Conservation (phyloP, 257 asterid species). For the Mentha longifolia region DNA sequence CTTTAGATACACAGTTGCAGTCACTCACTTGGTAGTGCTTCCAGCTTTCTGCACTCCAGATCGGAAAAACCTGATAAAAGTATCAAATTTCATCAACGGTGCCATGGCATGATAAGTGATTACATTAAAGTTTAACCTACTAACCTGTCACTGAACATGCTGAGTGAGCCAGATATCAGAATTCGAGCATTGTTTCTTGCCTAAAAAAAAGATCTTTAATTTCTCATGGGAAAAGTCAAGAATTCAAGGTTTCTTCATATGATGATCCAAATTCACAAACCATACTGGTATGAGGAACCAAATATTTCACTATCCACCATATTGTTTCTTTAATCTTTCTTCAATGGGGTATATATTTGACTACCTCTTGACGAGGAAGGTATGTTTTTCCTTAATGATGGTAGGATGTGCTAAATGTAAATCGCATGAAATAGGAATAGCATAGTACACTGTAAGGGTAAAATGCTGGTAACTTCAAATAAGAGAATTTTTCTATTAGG, state of each 20-base stretch:
- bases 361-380: neutral
- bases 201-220: slow-evolving; percentile 36
- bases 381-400: neutral
- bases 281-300: neutral
- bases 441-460: neutral
- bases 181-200: slow-evolving; percentile 77
- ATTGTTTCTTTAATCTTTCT: neutral
- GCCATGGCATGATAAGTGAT: slow-evolving; percentile 1
- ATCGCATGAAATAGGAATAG: slow-evolving; percentile 18
- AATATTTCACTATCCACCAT: slow-evolving; percentile 3
- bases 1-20: slow-evolving; percentile 30
- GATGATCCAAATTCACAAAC: slow-evolving; percentile 15
- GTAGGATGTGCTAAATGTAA: slow-evolving; percentile 22
- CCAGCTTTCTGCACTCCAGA: slow-evolving; percentile 70
- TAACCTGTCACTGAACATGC: slow-evolving; percentile 69
- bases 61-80: slow-evolving; percentile 47
- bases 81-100: slow-evolving; percentile 29
- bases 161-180: slow-evolving; percentile 65
- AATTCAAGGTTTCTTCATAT: neutral
- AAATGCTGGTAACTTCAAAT: slow-evolving; percentile 6
- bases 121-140: slow-evolving; percentile 25
- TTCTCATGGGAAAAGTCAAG: slow-evolving; percentile 8
- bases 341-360: neutral
- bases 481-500: neutral
- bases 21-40: slow-evolving; percentile 53